These are phyloP conservation scores for Fusarium algeriense DNA, from an alignment of 2,329 filamentous ascomycete species.

Conservation along the genomic window DNA sequence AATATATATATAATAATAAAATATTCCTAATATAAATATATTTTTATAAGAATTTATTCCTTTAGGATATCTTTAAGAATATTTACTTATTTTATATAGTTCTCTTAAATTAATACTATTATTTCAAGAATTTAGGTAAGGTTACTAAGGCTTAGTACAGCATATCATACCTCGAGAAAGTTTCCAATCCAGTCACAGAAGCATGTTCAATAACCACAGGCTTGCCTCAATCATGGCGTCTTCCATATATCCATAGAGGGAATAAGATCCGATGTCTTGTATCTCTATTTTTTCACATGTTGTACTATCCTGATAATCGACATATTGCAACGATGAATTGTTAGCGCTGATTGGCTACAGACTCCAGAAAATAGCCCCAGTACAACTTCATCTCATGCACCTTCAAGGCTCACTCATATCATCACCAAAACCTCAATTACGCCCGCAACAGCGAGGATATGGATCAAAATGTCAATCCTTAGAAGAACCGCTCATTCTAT, in stretches of 20 bases:
- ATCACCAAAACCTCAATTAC: conserved; percentile 10
- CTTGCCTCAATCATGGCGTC: rapidly evolving
- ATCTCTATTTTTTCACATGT: too few relatives aligned
- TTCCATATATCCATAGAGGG: rapidly evolving
- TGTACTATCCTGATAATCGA: not conserved
- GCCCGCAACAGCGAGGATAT: conserved; percentile 11
- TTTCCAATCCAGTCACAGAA: not conserved
- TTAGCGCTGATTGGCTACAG: conserved; percentile 29
- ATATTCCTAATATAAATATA: too few relatives aligned
- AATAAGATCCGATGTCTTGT: not conserved
- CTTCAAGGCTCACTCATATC: conserved; percentile 10
- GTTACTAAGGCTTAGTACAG: not conserved
- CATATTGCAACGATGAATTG: not conserved
- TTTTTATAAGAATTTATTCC: too few relatives aligned
- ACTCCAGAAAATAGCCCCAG: conserved; percentile 1
- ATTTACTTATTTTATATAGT: not conserved
- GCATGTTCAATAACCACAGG: not conserved
- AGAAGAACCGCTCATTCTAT: conserved; percentile 21
- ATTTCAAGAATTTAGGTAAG: too few relatives aligned
- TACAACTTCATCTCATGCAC: conserved; percentile 30
- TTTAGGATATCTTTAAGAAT: rapidly evolving
- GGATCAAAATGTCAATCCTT: conserved; percentile 39
- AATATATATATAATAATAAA: too few relatives aligned
- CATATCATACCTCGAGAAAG: not conserved
- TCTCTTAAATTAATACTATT: too few relatives aligned